phyloP scores from a whole-genome alignment of 2,329 filamentous ascomycete species.

The Thielaviopsis cerberus region DNA sequence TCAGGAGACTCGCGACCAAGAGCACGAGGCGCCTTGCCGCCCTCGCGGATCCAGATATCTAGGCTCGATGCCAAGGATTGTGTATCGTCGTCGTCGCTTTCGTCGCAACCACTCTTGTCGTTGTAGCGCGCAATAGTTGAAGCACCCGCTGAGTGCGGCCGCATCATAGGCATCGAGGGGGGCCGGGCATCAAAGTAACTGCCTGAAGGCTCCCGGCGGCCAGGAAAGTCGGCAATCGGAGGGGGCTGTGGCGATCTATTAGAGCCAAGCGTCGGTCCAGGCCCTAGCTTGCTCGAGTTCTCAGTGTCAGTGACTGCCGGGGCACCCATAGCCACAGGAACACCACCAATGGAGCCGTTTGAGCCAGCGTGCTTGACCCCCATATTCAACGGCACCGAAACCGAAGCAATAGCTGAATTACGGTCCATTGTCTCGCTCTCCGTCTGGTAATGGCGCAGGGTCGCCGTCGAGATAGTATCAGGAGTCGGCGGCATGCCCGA shows the following conservation, averaged over 20 bases:
- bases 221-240: conserved; percentile 19
- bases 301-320: neutral
- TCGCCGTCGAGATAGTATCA: conserved; percentile 39
- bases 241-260: conserved; percentile 15
- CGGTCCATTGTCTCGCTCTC: conserved; percentile 25
- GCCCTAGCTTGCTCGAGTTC: neutral
- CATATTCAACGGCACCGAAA: neutral
- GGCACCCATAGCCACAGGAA: neutral
- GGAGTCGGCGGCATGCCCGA: conserved; percentile 37
- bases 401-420: conserved; percentile 2
- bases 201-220: conserved; percentile 16
- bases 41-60: conserved; percentile 41
- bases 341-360: conserved; percentile 9
- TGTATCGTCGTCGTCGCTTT: conserved; percentile 24
- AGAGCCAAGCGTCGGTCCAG: neutral
- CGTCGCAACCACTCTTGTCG: conserved; percentile 25
- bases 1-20: conserved; percentile 27
- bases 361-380: conserved; percentile 8
- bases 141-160: conserved; percentile 30
- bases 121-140: conserved; percentile 24
- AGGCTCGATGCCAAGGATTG: conserved; percentile 30
- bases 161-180: conserved; percentile 17
- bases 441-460: conserved; percentile 30
- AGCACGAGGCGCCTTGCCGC: conserved; percentile 24
- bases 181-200: conserved; percentile 18